Evolutionary conservation across 768 basidiomycete genomes (phyloP).

Genomic region (Mycena chlorophos): DNA sequence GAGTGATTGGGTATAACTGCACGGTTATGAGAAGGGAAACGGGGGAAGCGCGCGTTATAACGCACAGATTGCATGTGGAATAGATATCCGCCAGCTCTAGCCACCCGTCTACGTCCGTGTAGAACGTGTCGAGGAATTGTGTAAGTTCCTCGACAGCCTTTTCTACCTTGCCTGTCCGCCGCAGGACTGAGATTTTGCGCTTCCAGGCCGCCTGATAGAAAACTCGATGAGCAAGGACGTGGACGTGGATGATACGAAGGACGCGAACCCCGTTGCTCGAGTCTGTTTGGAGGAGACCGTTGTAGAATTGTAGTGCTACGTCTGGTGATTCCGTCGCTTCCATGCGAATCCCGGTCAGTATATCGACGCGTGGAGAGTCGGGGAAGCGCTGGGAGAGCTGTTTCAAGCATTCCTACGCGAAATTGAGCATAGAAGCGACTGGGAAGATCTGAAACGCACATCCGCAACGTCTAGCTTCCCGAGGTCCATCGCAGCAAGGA

Average conservation of each 20-base stretch:
- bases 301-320: constrained; percentile 61
- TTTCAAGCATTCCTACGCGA: constrained; percentile 58
- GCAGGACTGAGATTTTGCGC: constrained; percentile 73
- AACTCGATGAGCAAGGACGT: background rate
- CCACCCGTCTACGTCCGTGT: constrained; percentile 88
- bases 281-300: constrained; percentile 63
- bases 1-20: constrained; percentile 70
- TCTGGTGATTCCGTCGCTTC: constrained; percentile 65
- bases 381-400: constrained; percentile 69
- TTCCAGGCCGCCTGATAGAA: constrained; percentile 66
- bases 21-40: background rate
- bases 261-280: constrained; percentile 68
- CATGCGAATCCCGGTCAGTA: constrained; percentile 74
- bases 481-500: constrained; percentile 74
- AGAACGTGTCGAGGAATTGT: constrained; percentile 80
- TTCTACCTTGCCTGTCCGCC: constrained; percentile 61
- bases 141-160: constrained; percentile 71
- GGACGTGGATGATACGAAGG: background rate
- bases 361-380: constrained; percentile 75
- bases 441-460: constrained; percentile 44
- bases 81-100: constrained; percentile 83
- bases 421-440: constrained; percentile 1
- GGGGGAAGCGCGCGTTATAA: constrained; percentile 14
- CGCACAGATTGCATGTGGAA: constrained; percentile 71
- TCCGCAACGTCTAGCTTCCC: constrained; percentile 73